Percentiles rank a stretch among this genome's conserved stretches.
These are phyloP conservation scores for Diaporthe batatas DNA, from an alignment of 2,329 filamentous ascomycete species.

Conservation along the genomic window DNA sequence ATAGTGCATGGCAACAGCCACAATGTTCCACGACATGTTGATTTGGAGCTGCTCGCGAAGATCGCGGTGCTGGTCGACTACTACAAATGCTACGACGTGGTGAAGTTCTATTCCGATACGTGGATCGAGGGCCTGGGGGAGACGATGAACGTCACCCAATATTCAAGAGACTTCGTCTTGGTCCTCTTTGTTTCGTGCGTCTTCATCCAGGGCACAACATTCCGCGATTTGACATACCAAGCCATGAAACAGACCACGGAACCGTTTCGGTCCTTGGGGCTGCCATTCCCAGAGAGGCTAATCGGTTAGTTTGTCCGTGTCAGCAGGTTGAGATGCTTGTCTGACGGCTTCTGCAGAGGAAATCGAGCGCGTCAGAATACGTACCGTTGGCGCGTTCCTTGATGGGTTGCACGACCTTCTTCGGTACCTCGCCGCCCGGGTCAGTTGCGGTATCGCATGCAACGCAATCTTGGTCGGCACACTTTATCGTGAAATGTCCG, in stretches of 20 bases:
- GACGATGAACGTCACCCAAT: background rate
- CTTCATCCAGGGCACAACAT: background rate
- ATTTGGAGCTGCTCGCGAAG: conserved; percentile 13
- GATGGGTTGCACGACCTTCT: background rate
- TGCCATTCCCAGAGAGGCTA: background rate
- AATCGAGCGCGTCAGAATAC: background rate
- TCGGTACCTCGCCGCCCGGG: background rate
- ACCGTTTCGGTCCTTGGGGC: background rate
- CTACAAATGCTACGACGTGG: conserved; percentile 19
- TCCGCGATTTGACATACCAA: background rate
- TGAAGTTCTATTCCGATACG: background rate
- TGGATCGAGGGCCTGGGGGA: background rate
- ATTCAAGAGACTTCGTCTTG: background rate
- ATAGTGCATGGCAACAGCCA: background rate
- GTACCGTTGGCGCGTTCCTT: background rate
- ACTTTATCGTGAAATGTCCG: background rate
- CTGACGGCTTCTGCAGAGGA: background rate
- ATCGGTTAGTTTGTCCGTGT: background rate
- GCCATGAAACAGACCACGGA: background rate
- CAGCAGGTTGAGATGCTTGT: background rate
- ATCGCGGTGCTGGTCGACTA: conserved; percentile 25
- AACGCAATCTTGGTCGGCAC: background rate
- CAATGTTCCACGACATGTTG: background rate
- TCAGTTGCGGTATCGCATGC: background rate
- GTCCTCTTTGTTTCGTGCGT: background rate